Evolutionary conservation across 345 rosid species (phyloP), one percentile per base, ranked within the genome.

Genomic region (Hypericum perforatum): DNA sequence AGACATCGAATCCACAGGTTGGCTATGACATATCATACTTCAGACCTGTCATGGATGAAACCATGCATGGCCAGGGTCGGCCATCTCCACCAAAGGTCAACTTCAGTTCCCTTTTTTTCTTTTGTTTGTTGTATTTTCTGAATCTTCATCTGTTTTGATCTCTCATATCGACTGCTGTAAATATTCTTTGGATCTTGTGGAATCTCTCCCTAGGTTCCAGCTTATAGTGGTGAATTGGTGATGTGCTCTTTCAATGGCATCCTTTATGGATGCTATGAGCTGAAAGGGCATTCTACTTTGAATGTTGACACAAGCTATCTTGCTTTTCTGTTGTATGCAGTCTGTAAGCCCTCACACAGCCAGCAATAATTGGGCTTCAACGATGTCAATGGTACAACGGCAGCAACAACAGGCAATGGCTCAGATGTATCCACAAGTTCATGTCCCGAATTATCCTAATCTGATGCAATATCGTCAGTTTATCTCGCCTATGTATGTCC

Each of bases 401-500:
- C 84, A 85, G 69, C 94, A 77, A n/a, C 96, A 69, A 22, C 79
- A 74, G 29, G 81, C 73, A 51, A 67, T 82, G 67, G 71, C 87
- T 43, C 95, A 86, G 70, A 80, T 90, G 80, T 90, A 84, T 70
- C 95, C 90, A 16, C 97, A 78, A 78, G 86, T 84, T 61, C 97
- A 90, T 40, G 71, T 90, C 57, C 75, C 95, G 47, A 95, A 84
- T 66, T 86, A 52, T 61, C 64, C 86, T 16, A 84, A 78, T 64
- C 61, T 82, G 14, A 77, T 90, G 95, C 91, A 94, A 5, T 86
- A 80, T 62, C 95, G 95, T 11, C 97, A 80, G 72, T 76, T 82
- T 46, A 52, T 86, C 58, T 78, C 95, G 46, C 97, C 91, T 3
- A 74, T 90, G 61, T 90, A 84, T 61, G 77, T 84, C 9, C 94